Base-by-base conservation (phyloP, 2,329 filamentous ascomycete species). In the Trichoderma asperellum region DNA sequence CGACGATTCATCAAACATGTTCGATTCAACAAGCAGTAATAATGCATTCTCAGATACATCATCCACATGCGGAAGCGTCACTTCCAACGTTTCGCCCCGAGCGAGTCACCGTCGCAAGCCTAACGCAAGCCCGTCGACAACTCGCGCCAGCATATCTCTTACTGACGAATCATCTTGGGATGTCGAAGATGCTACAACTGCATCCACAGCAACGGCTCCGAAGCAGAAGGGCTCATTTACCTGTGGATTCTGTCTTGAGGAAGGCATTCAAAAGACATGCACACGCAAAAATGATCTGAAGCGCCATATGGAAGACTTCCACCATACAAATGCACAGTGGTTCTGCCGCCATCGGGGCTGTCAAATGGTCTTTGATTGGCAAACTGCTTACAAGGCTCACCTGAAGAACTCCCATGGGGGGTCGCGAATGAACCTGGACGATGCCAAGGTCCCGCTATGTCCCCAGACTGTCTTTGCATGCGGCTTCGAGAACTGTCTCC, bases 401-500 rank as follows among this genome's bases (percentile, higher is more conserved):
- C 75, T 84, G 56, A 84, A 84, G 72, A 78, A 79, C 32, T 79
- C 76, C 6, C 83, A 85, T 66, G 79, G 81, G 57, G 81, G 81
- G 29, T 80, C 79, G 2, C 77, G 80, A 18, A 80, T 82, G 77
- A 77, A 77, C 16, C 76, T 82, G 27, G 80, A 81, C 67, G 80
- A 83, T 43, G 81, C 80, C 72, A 82, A 80, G 72, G 78, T 83
- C 49, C 79, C 78, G 32, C 74, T 84, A 5, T 84, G 83, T 69
- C 80, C 81, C 1, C 83, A 84, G 71, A 80, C 82, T 3, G 80
- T 85, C 27, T 85, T 84, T 70, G 83, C 82, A 21, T 85, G 83
- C 71, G 83, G 83, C 12, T 85, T 84, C 68, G 79, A 81, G 67
- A 79, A 79, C 61, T 85, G 83, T 71, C 71, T 75, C 12, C 76